Conservation (phyloP, 2,329 filamentous ascomycete genomes). For the Aspergillus brunneoviolaceus region DNA sequence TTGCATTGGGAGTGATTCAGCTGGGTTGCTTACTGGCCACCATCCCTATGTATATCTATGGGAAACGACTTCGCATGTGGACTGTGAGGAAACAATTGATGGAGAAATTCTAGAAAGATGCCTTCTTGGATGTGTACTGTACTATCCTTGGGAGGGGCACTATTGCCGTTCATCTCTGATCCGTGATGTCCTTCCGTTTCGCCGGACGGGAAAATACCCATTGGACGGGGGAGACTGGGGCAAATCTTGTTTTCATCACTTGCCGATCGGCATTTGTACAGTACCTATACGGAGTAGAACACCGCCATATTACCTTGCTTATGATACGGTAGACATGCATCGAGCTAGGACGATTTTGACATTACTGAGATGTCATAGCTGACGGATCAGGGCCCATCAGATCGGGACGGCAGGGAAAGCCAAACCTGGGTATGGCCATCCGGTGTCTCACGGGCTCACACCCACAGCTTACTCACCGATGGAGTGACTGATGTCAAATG, state of each 20-base stretch:
- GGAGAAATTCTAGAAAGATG: slow-evolving; percentile 56
- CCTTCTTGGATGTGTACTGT: too few relatives aligned
- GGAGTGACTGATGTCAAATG: not conserved
- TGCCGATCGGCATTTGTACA: not conserved
- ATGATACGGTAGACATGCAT: not conserved
- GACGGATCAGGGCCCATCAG: not conserved
- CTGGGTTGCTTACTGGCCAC: slow-evolving; percentile 70
- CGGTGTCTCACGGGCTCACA: not conserved
- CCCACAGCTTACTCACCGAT: too few relatives aligned
- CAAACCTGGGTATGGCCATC: not conserved
- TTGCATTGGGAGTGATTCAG: slow-evolving; percentile 84
- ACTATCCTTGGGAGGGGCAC: not conserved
- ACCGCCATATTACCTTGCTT: not conserved
- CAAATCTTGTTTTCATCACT: not conserved
- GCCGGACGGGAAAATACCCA: not conserved
- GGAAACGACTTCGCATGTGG: slow-evolving; percentile 91
- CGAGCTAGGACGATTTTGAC: not conserved
- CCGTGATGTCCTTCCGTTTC: not conserved
- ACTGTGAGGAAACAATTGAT: slow-evolving; percentile 82
- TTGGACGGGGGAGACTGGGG: not conserved
- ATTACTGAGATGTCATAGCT: not conserved
- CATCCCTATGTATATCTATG: slow-evolving; percentile 91
- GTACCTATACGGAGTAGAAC: not conserved
- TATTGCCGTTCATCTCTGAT: not conserved
- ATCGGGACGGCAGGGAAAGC: not conserved